These are phyloP conservation scores for Phyllachora maydis DNA, from an alignment of 2,329 filamentous ascomycete species.

Conservation along the genomic window DNA sequence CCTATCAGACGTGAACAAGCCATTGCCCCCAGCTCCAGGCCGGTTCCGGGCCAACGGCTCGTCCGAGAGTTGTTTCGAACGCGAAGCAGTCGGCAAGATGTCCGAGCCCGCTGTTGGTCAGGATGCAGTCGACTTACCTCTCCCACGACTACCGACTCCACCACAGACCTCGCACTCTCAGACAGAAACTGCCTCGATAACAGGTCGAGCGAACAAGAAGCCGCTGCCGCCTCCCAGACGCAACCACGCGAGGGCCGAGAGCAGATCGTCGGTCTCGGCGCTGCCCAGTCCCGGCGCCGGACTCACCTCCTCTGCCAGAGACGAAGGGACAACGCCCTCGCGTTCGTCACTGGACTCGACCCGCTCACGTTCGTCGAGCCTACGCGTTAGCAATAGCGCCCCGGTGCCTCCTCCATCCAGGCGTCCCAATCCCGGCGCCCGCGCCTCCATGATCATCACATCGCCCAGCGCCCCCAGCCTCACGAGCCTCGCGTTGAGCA, in stretches of 20 bases:
- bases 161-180: slow-evolving; percentile 14
- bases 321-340: slow-evolving; percentile 14
- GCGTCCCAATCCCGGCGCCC: slow-evolving; percentile 19
- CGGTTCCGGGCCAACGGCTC: slow-evolving; percentile 26
- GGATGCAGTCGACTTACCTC: slow-evolving; percentile 9
- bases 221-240: slow-evolving; percentile 25
- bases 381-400: slow-evolving; percentile 17
- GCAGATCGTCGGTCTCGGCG: no score
- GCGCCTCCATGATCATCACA: no score
- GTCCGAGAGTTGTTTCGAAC: slow-evolving; percentile 29
- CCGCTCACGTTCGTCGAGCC: slow-evolving; percentile 21
- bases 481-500: no score
- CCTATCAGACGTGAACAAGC: slow-evolving; percentile 36
- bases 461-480: no score
- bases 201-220: no score
- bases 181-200: no score
- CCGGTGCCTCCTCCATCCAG: slow-evolving; percentile 35
- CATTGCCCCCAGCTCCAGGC: slow-evolving; percentile 32
- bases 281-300: slow-evolving; percentile 3
- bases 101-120: slow-evolving; percentile 17
- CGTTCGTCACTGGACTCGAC: slow-evolving; percentile 29
- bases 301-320: slow-evolving; percentile 9
- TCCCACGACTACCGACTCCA: slow-evolving; percentile 17
- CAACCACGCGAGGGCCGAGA: slow-evolving; percentile 24
- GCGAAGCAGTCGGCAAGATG: slow-evolving; percentile 28